Percentiles rank a stretch among this genome's conserved stretches.
Evolutionary conservation across 2,329 filamentous ascomycete genomes (phyloP).

Genomic region (Chaetomium sp.): DNA sequence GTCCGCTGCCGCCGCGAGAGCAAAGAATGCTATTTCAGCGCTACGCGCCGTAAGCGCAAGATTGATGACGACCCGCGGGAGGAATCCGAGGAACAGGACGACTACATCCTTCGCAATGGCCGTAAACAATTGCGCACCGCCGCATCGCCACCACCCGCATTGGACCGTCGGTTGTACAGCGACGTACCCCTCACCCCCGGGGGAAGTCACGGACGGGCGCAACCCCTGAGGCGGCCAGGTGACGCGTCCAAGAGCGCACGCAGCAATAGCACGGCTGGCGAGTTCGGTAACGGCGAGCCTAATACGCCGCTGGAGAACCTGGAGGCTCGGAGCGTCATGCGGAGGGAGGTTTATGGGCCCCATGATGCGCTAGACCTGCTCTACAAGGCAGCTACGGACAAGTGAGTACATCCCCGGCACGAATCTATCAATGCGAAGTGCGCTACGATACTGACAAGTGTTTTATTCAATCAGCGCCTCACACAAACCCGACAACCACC

Average conservation of each 20-base stretch:
- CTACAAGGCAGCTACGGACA: constrained; percentile 79
- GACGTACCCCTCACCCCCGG: constrained; percentile 66
- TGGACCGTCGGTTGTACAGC: constrained; percentile 52
- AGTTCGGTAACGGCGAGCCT: constrained; percentile 54
- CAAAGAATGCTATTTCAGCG: constrained; percentile 97
- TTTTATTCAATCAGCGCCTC: constrained; percentile 23
- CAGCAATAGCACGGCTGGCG: constrained; percentile 41
- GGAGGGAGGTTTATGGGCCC: constrained; percentile 78
- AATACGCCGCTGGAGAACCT: constrained; percentile 66
- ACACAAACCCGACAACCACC: constrained; percentile 31
- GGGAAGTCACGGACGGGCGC: constrained; percentile 64
- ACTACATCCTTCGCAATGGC: constrained; percentile 73
- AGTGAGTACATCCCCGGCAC: constrained; percentile 36
- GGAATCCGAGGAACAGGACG: constrained; percentile 54
- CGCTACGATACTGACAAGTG: constrained; percentile 25
- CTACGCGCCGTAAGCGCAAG: constrained; percentile 90
- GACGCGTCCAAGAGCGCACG: constrained; percentile 43
- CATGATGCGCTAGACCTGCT: constrained; percentile 91
- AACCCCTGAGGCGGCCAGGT: constrained; percentile 66
- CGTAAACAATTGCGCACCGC: constrained; percentile 64
- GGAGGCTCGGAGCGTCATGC: constrained; percentile 66
- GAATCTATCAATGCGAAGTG: neutral
- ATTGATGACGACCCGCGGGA: constrained; percentile 47
- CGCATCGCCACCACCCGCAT: constrained; percentile 44
- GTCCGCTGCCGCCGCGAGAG: constrained; percentile 90